A percentile compares a stretch with the other conserved stretches of the same genome.
Conservation (phyloP, 805 yeast genomes). For the Kazachstania bromeliacearum region DNA sequence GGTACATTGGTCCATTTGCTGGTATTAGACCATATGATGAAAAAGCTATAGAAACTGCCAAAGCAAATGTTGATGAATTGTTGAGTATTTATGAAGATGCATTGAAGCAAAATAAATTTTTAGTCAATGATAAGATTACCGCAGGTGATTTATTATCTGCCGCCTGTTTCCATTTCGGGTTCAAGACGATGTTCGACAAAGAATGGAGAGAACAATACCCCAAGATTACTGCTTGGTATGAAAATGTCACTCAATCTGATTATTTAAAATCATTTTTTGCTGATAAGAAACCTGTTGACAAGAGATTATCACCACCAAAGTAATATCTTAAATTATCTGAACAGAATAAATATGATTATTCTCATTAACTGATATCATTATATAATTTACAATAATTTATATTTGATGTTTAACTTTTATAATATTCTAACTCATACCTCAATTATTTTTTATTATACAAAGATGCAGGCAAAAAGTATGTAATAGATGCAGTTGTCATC, state of each 20-base stretch:
- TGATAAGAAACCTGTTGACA: slow-evolving; percentile 1
- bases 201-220: slow-evolving; percentile 59
- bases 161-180: slow-evolving; percentile 18
- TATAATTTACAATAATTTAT: no score
- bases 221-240: slow-evolving; percentile 29
- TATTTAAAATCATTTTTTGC: slow-evolving; percentile 6
- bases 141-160: slow-evolving; percentile 20
- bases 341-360: no score
- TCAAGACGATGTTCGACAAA: slow-evolving; percentile 46
- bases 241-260: slow-evolving; percentile 5
- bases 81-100: slow-evolving; percentile 43
- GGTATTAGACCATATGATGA: slow-evolving; percentile 71
- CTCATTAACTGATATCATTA: no score
- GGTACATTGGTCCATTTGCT: slow-evolving; percentile 42
- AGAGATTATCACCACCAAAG: not conserved
- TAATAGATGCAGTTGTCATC: no score
- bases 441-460: no score
- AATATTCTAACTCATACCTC: no score
- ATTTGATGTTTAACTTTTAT: no score
- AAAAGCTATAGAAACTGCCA: slow-evolving; percentile 41
- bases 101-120: slow-evolving; percentile 50
- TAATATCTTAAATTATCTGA: no score
- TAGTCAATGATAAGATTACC: slow-evolving; percentile 58
- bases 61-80: slow-evolving; percentile 31
- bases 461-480: no score